Evolutionary conservation across 2,329 filamentous ascomycete species (phyloP), one percentile per base, ranked within the genome.

Genomic region (Ophiobolus disseminans): DNA sequence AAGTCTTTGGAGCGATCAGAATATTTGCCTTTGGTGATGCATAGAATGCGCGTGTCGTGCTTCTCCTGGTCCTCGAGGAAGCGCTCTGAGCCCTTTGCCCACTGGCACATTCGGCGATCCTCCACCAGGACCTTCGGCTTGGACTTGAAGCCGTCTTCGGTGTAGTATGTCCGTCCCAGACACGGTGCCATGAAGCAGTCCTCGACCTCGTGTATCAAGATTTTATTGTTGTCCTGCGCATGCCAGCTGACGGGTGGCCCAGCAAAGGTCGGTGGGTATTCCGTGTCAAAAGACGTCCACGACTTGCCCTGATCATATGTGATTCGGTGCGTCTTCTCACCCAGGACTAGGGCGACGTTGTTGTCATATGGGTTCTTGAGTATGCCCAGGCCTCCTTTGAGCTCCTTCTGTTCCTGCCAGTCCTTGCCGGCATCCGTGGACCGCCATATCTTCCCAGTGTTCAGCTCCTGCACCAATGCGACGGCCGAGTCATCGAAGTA

Each of bases 401-500:
- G 80, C 37, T 80, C 83, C 21, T 85, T 74, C 54, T 93, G 78
- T 53, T 68, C 77, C 35, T 83, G 75, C 93, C 94, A 99, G 36
- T 78, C 83, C 60, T 83, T 83, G 58, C 94, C 95, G 30, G 89
- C 91, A 76, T 97, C 85, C 37, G 81, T 80, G 35, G 93, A 96
- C 51, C 90, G 86, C 73, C 87, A 91, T 41, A 96, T 80, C 54
- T 84, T 85, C 50, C 82, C 80, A 31, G 82, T 81, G 11, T 80
- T 73, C 40, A 78, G 67, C 69, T 96, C 89, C 63, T 88, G 86
- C 68, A 91, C 86, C 36, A 97, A 75, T 50, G 96, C 80, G 41
- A 88, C 84, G 70, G 96, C 87, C 58, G 90, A 92, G 72, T 93
- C 90, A 66, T 94, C 87, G 69, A 99, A 97, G 76, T 96, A 99